Evolutionary conservation across 2,329 filamentous ascomycete genomes (phyloP), one percentile per base, ranked within the genome.

Genomic region (Helotiales sp.): DNA sequence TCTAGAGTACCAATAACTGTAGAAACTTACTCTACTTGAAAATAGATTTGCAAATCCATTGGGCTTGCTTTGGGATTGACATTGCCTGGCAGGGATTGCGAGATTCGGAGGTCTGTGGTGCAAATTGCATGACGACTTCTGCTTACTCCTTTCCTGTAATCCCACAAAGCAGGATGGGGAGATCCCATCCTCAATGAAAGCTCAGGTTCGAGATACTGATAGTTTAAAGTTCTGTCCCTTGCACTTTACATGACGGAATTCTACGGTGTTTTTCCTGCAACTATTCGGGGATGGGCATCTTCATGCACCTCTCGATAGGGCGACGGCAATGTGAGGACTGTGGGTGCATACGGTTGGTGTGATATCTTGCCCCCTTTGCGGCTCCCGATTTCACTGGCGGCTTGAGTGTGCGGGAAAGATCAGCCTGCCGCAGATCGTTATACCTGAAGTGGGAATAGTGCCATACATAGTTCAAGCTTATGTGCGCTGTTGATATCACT

Each of bases 341-440:
- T 57, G 30, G 17, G n/a, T 34, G 17, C 50, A 34, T 55, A 15
- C 28, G 7, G n/a, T 43, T 13, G 20, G 28, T 34, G 30, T 57
- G 30, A 57, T 57, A 24, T 40, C 17, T 55, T 28, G 50, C 52
- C 30, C 37, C n/a, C 52, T 20, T 17, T 37, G 52, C 52, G 52
- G 52, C 52, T 57, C 52, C 20, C 32, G 52, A 24, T 40, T 17
- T 57, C 30, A 22, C 5, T 40, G 52, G 52, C 52, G 52, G 20
- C 20, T 34, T 40, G 37, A 57, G 52, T 15, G 28, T 11, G 32
- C 52, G 52, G 52, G 30, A 37, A 37, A 57, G 11, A 34, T 11
- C 52, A 57, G 52, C 52, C 52, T 22, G 52, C 52, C 32, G 52
- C 32, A 24, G 28, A 57, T 57, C 52, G 32, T 22, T 40, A 40